Base-by-base conservation (phyloP, 306 rosid genomes). In the Castanea sativa region DNA sequence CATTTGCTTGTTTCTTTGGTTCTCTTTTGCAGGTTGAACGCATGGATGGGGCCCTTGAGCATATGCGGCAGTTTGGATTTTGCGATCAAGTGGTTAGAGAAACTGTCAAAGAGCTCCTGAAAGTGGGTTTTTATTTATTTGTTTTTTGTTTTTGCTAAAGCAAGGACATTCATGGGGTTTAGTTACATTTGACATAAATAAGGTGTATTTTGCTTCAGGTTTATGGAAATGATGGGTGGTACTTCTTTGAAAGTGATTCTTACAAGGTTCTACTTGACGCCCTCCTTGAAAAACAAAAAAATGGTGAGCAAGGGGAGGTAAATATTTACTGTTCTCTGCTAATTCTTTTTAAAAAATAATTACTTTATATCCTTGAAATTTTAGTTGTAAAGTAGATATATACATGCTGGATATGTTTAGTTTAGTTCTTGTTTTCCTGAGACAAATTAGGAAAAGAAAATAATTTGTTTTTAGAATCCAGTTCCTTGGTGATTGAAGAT, bases 1-100 rank as follows among this genome's bases (percentile, higher is more conserved):
- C 25, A 10, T 23, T 4, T 59, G 16, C 25, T 15, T 6, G 6
- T 69, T 25, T 29, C 53, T 27, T 30, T 69, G 67, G 69, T 7
- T 23, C 55, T 32, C 1, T 56, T 45, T 55, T 77, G 60, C 79
- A 79, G 81, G 56, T 21, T 41, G 52, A 71, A 1, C 86, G 97
- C 53, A 83, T 89, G 88, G 90, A 88, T 35, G 93, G 93, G 1
- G 93, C 92, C 0, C 55, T 88, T 2, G 91, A 88, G 51, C 89
- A 90, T 7, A 91, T 91, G 93, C 2, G 32, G 1, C 85, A 71
- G 1, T 81, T 32, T 8, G 92, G 92, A 29, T 91, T 85, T 72
- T 30, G 83, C 0, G 41, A 6, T 5, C 63, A 43, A 35, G 61
- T 78, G 53, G 87, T 88, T 49, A 80, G 84, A 19, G 10, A 33